Evolutionary conservation across 768 basidiomycete genomes (phyloP).

Genomic region (Boletales sp.): DNA sequence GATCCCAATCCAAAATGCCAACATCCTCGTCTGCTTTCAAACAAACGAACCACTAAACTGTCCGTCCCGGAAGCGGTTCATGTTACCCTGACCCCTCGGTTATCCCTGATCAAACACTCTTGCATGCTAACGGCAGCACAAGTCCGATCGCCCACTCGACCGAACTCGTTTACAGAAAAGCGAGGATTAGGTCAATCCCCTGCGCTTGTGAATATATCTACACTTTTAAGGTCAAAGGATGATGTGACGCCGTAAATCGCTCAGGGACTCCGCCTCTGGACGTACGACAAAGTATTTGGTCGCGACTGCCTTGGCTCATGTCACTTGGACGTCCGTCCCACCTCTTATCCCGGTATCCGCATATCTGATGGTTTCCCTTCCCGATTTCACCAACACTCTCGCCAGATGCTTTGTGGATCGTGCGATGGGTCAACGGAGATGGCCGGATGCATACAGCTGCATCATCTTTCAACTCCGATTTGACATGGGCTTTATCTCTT

Average conservation of each 20-base stretch:
- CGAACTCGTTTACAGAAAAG: neutral
- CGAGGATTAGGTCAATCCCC: neutral
- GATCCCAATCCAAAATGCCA: neutral
- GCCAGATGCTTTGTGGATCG: constrained; percentile 1
- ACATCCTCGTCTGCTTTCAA: neutral
- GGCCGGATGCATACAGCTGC: neutral
- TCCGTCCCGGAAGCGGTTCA: neutral
- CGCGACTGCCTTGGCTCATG: neutral
- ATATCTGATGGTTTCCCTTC: constrained; percentile 2
- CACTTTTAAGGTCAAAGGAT: constrained; percentile 3
- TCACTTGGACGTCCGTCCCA: constrained; percentile 6
- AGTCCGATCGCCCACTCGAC: neutral
- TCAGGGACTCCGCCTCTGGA: constrained; percentile 1
- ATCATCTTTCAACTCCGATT: constrained; percentile 8
- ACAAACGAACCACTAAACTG: neutral
- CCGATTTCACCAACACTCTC: constrained; percentile 4
- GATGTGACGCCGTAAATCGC: constrained; percentile 10
- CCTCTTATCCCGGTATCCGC: neutral
- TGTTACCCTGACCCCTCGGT: constrained; percentile 17
- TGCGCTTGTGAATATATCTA: constrained; percentile 11
- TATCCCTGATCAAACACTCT: constrained; percentile 9
- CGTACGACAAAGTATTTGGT: constrained; percentile 11
- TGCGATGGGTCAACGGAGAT: constrained; percentile 3
- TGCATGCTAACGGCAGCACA: neutral
- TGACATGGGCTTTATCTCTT: constrained; percentile 9